Conservation (phyloP, 179 eudicot genomes). For the Kewa caespitosa region DNA sequence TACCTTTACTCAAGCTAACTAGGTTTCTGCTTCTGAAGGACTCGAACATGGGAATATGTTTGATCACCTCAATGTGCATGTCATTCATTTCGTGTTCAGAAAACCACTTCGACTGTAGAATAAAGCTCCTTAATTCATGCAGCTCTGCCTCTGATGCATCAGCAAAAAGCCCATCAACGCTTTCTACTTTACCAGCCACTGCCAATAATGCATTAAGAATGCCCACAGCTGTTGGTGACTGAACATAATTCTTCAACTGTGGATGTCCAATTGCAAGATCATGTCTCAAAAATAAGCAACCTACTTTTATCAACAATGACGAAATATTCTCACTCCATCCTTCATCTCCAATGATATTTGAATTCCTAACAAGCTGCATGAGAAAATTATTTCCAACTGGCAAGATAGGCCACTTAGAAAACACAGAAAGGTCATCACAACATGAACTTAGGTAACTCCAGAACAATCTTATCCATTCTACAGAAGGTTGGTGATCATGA, state of each 20-base stretch:
- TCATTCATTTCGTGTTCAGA: constrained; percentile 55
- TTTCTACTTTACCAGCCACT: constrained; percentile 53
- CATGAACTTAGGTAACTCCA: constrained; percentile 75
- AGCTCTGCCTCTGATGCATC: constrained; percentile 85
- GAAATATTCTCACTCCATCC: constrained; percentile 99
- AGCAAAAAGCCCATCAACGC: constrained; percentile 59
- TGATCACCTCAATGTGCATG: constrained; percentile 57
- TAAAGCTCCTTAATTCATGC: constrained; percentile 87
- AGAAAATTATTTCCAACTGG: constrained; percentile 81
- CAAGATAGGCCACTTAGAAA: constrained; percentile 93
- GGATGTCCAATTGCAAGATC: constrained; percentile 72
- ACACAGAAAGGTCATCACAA: constrained; percentile 75
- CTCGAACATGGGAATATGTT: constrained; percentile 90
- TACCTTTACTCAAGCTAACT: constrained; percentile 58
- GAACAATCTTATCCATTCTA: constrained; percentile 83
- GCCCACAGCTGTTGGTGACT: constrained; percentile 79
- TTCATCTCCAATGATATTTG: constrained; percentile 85
- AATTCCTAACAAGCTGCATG: constrained; percentile 72
- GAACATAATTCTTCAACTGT: constrained; percentile 70
- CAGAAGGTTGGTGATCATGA: constrained; percentile 70
- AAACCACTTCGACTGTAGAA: constrained; percentile 98
- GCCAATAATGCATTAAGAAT: constrained; percentile 74
- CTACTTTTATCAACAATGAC: constrained; percentile 77
- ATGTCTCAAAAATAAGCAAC: constrained; percentile 75
- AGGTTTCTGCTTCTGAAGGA: constrained; percentile 70